A percentile compares a stretch with the other conserved stretches of the same genome.
These are phyloP conservation scores for Brassica rapa DNA, from an alignment of 345 rosid genomes.

Conservation along the genomic window DNA sequence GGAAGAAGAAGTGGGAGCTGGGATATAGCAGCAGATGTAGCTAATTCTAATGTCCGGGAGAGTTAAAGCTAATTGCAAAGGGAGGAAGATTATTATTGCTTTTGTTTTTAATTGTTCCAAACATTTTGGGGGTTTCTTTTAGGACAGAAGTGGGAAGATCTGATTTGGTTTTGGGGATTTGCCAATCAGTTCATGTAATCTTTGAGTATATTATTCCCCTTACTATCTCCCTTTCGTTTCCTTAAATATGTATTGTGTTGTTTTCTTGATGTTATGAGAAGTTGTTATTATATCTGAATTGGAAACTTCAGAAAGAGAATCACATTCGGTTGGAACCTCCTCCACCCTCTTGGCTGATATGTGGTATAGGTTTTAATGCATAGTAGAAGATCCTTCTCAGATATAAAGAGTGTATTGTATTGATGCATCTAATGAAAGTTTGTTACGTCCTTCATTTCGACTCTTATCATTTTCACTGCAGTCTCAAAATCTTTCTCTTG, in stretches of 20 bases:
- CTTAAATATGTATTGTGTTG: conserved; percentile 16
- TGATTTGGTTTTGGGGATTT: conserved; percentile 18
- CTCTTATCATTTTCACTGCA: too few relatives aligned
- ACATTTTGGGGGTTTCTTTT: conserved; percentile 5
- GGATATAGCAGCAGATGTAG: conserved; percentile 68
- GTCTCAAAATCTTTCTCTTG: too few relatives aligned
- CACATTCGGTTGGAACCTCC: too few relatives aligned
- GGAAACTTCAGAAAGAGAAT: too few relatives aligned
- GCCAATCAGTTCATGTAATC: conserved; percentile 28
- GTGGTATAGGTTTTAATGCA: too few relatives aligned
- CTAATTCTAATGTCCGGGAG: conserved; percentile 59
- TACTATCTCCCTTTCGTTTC: conserved; percentile 7
- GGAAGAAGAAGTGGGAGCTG: conserved; percentile 67
- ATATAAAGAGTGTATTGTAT: too few relatives aligned
- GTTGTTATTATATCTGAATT: not conserved
- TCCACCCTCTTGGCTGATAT: too few relatives aligned
- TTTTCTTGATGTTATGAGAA: conserved; percentile 25
- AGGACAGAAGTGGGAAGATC: conserved; percentile 23
- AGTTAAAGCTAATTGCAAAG: conserved; percentile 53
- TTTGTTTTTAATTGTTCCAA: conserved; percentile 2
- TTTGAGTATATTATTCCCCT: conserved; percentile 21
- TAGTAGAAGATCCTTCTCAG: too few relatives aligned
- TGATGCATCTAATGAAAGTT: too few relatives aligned
- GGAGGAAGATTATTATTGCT: conserved; percentile 35
- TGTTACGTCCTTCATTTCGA: too few relatives aligned